phyloP scores from a whole-genome alignment of 345 rosid species.

The Salix suchowensis region DNA sequence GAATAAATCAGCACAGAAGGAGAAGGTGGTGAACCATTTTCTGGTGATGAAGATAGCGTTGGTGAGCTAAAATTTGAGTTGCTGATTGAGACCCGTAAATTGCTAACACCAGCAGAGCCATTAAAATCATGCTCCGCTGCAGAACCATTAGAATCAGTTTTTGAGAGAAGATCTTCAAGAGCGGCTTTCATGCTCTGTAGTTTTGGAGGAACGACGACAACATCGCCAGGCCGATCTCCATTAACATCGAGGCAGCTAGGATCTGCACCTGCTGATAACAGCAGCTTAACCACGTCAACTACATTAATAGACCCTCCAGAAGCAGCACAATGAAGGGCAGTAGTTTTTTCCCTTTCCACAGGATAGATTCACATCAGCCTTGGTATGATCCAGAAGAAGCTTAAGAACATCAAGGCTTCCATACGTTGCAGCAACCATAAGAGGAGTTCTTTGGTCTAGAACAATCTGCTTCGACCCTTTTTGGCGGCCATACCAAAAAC shows the following conservation, averaged over 20 bases:
- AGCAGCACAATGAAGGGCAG: conserved; percentile 71
- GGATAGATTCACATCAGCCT: conserved; percentile 33
- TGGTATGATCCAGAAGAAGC: conserved; percentile 22
- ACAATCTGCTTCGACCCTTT: conserved; percentile 46
- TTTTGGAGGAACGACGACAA: conserved; percentile 47
- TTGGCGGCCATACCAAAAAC: conserved; percentile 39
- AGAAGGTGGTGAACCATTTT: conserved; percentile 30
- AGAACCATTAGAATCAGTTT: conserved; percentile 2
- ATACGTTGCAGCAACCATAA: conserved; percentile 68
- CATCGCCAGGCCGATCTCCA: conserved; percentile 56
- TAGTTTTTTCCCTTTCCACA: conserved; percentile 54
- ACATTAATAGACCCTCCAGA: conserved; percentile 51
- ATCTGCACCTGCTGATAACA: conserved; percentile 57
- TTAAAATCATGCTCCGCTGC: conserved; percentile 3
- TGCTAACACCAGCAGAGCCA: conserved; percentile 10
- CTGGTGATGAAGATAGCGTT: conserved; percentile 28
- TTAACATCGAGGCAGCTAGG: conserved; percentile 41
- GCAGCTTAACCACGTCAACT: conserved; percentile 49
- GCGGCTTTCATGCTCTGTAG: conserved; percentile 24
- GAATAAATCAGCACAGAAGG: conserved; percentile 29
- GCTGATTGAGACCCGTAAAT: conserved; percentile 21
- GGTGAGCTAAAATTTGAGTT: conserved; percentile 30
- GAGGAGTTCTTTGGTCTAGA: conserved; percentile 45
- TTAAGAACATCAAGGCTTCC: conserved; percentile 43
- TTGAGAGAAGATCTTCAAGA: conserved; percentile 40